These are phyloP conservation scores for Naegleria lovaniensis DNA, from an alignment of 208 protist species.

Conservation along the genomic window DNA sequence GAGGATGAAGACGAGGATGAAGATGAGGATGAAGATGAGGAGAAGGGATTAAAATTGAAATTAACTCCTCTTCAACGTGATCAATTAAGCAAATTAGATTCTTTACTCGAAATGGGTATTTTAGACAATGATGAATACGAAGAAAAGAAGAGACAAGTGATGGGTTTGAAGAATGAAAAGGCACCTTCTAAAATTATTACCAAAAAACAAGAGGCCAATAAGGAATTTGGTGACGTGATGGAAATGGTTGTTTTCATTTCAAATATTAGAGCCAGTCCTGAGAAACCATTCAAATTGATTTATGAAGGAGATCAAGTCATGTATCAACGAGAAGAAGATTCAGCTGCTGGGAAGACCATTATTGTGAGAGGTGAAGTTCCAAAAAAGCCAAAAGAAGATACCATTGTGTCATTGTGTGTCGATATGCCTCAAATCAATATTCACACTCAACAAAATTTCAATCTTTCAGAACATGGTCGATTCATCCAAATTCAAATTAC, in stretches of 20 bases:
- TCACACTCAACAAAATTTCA: background rate
- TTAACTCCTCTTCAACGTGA: background rate
- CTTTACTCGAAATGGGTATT: background rate
- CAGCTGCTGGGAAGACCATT: background rate
- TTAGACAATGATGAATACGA: background rate
- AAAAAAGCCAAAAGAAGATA: background rate
- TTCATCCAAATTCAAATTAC: background rate
- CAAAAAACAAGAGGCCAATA: background rate
- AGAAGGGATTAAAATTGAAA: background rate
- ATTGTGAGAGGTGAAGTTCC: background rate
- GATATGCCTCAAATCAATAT: background rate
- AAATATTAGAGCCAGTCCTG: background rate
- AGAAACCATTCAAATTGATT: background rate
- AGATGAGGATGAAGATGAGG: background rate
- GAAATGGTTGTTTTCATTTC: background rate
- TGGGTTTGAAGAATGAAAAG: background rate
- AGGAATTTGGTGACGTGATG: background rate
- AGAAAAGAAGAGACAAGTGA: constrained; percentile 9
- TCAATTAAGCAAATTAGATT: background rate
- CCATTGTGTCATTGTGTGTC: background rate
- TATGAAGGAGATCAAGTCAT: background rate
- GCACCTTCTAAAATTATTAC: background rate
- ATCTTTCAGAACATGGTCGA: background rate
- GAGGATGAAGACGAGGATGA: background rate
- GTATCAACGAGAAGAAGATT: background rate